Evolutionary conservation across 768 basidiomycete genomes (phyloP), one percentile per base, ranked within the genome.

Genomic region (Auricularia sp.): DNA sequence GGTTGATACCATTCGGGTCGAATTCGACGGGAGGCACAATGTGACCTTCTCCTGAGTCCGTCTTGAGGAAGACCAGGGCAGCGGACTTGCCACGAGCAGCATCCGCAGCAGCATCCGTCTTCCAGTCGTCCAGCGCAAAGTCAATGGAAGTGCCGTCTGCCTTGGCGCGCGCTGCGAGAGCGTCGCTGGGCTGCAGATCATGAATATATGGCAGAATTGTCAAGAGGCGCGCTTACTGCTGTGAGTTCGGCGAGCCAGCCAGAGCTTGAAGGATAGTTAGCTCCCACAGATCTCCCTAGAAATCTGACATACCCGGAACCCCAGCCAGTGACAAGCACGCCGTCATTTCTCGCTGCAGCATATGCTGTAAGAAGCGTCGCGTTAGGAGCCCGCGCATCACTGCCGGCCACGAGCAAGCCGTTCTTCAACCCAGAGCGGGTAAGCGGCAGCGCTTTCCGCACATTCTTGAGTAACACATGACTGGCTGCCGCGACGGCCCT

Each of bases 71-170:
- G 3, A 76, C 73, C 6, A 76, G 35, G 4, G 64, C 64, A 8
- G 76, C 74, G 6, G 81, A 61, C 79, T 75, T 65, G 76, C 72
- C 75, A 1, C 75, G 73, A 0, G 80, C 85, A 51, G 79, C 74
- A 60, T 77, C 79, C 3, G 75, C 80, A 6, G 83, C 84, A 8
- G 73, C 70, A 0, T 66, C 69, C 29, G 84, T 79, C 70, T 93
- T 77, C 70, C 82, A 93, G 72, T 93, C 84, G 64, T 91, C 74
- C 51, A 91, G 77, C 63, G 82, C 76, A 85, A 86, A 92, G 2
- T 80, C 82, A 21, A 92, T 75, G n/a, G 77, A 79, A 0, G 88
- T 88, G 16, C 82, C 81, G 70, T 90, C 87, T 36, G 80, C 69
- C 23, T 82, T 78, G 1, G 91, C 89, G 53, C 87, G 83, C 5